phyloP scores from a whole-genome alignment of 495 filamentous ascomycete species.

The Penicillium robsamsonii region DNA sequence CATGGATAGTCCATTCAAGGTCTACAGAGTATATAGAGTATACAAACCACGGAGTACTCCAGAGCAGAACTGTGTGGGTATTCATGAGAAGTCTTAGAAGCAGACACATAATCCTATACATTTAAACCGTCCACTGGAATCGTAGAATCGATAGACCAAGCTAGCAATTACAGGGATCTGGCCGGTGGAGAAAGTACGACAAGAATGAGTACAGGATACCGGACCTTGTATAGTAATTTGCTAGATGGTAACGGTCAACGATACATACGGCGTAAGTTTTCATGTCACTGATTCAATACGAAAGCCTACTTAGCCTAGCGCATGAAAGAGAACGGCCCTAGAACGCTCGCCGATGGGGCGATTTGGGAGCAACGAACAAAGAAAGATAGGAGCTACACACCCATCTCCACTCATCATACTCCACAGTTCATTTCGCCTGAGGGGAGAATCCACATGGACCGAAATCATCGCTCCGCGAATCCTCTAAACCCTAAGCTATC shows the following conservation, averaged over 20 bases:
- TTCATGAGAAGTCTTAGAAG: neutral
- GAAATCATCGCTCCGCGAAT: neutral
- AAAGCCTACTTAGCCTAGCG: neutral
- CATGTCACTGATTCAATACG: neutral
- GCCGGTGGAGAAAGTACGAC: neutral
- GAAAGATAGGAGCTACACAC: constrained; percentile 1
- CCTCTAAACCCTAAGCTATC: constrained; percentile 11
- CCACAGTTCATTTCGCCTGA: constrained; percentile 5
- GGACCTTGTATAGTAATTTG: constrained; percentile 8
- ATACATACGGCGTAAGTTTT: constrained; percentile 1
- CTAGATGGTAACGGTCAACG: constrained; percentile 2
- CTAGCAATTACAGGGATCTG: neutral
- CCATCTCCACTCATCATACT: constrained; percentile 1
- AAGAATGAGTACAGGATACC: neutral
- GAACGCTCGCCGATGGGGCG: constrained; percentile 1
- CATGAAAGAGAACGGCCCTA: constrained; percentile 3
- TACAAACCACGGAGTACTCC: neutral
- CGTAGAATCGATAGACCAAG: neutral
- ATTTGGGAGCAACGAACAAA: constrained; percentile 5
- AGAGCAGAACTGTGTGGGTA: neutral
- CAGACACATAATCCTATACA: neutral
- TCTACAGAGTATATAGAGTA: neutral
- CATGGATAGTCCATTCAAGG: neutral
- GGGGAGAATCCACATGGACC: neutral
- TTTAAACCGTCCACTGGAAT: neutral